Percentiles rank a stretch among this genome's conserved stretches.
Evolutionary conservation across 352 stramenopile genomes (phyloP).

Genomic region (Pythium sp.): DNA sequence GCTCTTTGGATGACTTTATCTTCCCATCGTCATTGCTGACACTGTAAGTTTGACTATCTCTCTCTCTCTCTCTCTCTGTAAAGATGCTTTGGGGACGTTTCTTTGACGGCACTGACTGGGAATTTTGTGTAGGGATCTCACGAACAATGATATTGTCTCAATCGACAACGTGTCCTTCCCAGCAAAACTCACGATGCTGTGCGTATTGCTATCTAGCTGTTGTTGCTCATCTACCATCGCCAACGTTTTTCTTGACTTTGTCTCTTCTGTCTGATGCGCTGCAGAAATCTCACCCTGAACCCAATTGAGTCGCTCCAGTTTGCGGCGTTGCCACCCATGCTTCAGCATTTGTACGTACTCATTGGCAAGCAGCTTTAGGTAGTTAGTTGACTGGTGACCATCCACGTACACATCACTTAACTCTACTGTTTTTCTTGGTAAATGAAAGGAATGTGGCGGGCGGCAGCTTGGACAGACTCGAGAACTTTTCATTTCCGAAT

Average conservation of each 20-base stretch:
- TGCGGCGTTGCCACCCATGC: constrained; percentile 21
- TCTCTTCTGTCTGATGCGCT: neutral
- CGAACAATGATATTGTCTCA: constrained; percentile 1
- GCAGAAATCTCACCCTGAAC: constrained; percentile 39
- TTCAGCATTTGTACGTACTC: constrained; percentile 28
- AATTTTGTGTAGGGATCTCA: constrained; percentile 3
- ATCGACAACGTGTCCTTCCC: constrained; percentile 8
- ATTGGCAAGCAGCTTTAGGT: neutral
- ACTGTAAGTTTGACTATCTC: constrained; percentile 4
- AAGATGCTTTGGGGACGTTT: neutral
- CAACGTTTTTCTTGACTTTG: neutral
- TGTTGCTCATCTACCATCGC: constrained; percentile 16
- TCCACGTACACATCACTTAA: neutral
- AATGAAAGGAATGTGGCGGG: constrained; percentile 11
- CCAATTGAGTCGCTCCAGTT: constrained; percentile 29
- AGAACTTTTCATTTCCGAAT: constrained; percentile 35
- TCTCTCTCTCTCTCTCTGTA: neutral
- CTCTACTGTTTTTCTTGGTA: neutral
- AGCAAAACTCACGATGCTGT: constrained; percentile 9
- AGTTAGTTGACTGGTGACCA: neutral
- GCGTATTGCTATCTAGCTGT: constrained; percentile 1
- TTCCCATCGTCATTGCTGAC: constrained; percentile 28
- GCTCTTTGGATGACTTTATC: constrained; percentile 21
- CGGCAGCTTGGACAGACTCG: constrained; percentile 20
- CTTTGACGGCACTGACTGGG: neutral